Evolutionary conservation across 441 rosid genomes (phyloP).

Genomic region (Sinapis alba): DNA sequence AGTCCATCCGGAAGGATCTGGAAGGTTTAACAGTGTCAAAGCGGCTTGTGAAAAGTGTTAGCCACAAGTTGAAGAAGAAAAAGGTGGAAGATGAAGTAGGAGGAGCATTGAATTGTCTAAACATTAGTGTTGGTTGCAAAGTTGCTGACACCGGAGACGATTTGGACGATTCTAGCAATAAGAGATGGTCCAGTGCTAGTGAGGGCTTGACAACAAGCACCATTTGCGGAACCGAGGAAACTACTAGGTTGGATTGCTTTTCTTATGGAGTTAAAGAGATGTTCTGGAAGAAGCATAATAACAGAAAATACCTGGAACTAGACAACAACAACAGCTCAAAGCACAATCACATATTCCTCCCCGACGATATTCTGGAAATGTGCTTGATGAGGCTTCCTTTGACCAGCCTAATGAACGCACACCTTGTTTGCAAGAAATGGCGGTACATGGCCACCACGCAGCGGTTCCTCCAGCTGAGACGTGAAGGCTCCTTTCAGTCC

Average conservation of each 20-base stretch:
- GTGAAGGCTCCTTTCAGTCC: constrained; percentile 61
- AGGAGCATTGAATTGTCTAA: constrained; percentile 71
- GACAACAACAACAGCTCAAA: constrained; percentile 18
- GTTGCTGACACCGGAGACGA: constrained; percentile 88
- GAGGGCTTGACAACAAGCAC: constrained; percentile 52
- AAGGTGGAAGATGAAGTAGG: constrained; percentile 58
- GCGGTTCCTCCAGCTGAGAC: constrained; percentile 75
- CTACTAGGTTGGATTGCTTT: constrained; percentile 79
- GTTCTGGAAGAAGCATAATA: constrained; percentile 72
- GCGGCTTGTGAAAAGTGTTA: constrained; percentile 74
- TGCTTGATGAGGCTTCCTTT: constrained; percentile 90
- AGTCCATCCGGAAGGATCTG: constrained; percentile 58
- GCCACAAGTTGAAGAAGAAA: constrained; percentile 76
- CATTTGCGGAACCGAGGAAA: constrained; percentile 72
- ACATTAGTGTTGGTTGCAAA: constrained; percentile 82
- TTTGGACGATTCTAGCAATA: constrained; percentile 64
- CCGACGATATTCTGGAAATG: constrained; percentile 87
- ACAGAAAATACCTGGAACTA: constrained; percentile 50
- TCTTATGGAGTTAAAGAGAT: constrained; percentile 83
- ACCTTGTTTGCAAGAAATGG: constrained; percentile 97
- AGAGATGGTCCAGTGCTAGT: constrained; percentile 82
- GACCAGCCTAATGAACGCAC: constrained; percentile 80
- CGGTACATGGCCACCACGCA: constrained; percentile 66
- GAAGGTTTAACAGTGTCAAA: constrained; percentile 69
- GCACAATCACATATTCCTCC: constrained; percentile 57